Conservation (phyloP, 768 basidiomycete species). For the Podaxis sp. region DNA sequence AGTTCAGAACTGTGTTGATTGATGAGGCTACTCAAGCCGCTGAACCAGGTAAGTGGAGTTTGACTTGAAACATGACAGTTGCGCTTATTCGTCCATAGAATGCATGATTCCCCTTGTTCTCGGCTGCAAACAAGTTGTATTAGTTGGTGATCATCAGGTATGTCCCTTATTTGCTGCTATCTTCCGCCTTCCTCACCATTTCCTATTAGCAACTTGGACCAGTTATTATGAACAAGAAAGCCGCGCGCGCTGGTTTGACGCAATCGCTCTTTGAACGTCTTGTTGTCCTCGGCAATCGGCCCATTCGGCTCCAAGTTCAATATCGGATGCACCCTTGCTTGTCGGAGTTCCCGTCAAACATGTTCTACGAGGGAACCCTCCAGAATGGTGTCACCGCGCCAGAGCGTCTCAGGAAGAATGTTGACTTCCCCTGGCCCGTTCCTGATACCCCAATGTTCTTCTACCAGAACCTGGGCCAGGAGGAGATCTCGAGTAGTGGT, state of each 20-base stretch:
- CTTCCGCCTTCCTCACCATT: slow-evolving; percentile 4
- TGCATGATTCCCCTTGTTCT: slow-evolving; percentile 99
- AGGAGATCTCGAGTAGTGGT: slow-evolving; percentile 97
- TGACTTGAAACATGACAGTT: slow-evolving; percentile 6
- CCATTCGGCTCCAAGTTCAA: slow-evolving; percentile 97
- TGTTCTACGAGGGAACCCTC: slow-evolving; percentile 99
- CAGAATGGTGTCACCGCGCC: slow-evolving; percentile 99
- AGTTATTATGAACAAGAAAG: slow-evolving; percentile 99
- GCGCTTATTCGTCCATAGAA: slow-evolving; percentile 45
- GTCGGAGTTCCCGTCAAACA: slow-evolving; percentile 99
- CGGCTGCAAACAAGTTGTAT: slow-evolving; percentile 97
- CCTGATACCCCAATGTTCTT: slow-evolving; percentile 99
- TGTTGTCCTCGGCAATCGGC: slow-evolving; percentile 90
- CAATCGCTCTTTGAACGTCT: slow-evolving; percentile 98
- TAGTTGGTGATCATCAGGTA: slow-evolving; percentile 91
- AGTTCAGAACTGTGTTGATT: slow-evolving; percentile 97
- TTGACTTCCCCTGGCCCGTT: slow-evolving; percentile 98
- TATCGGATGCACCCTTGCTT: slow-evolving; percentile 99
- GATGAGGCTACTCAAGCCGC: slow-evolving; percentile 99
- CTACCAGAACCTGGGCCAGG: slow-evolving; percentile 98
- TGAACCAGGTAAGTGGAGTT: slow-evolving; percentile 70
- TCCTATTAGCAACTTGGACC: slow-evolving; percentile 86
- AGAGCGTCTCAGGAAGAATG: slow-evolving; percentile 94
- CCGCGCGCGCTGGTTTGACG: slow-evolving; percentile 95
- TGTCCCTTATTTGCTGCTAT: neutral